A percentile compares a stretch with the other conserved stretches of the same genome.
These are phyloP conservation scores for Leccinum ochraceum DNA, from an alignment of 768 basidiomycete genomes.

Conservation along the genomic window DNA sequence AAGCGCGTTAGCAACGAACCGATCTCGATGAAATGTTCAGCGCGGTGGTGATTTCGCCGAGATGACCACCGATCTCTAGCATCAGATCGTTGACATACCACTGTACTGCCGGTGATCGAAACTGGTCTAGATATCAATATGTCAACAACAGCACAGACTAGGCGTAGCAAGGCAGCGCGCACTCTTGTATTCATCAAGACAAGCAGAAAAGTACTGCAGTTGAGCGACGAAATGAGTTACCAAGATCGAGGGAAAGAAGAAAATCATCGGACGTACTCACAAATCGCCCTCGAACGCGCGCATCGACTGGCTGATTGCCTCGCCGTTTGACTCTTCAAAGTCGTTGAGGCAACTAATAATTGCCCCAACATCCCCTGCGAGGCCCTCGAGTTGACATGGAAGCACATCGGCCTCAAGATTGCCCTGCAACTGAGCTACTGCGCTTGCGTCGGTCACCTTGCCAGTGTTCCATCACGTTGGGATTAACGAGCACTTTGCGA, in stretches of 20 bases:
- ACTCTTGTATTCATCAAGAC: conserved; percentile 48
- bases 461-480: conserved; percentile 31
- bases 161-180: neutral
- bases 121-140: neutral
- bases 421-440: conserved; percentile 35
- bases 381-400: conserved; percentile 43
- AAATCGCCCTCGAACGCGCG: conserved; percentile 48
- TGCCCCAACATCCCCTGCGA: conserved; percentile 47
- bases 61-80: conserved; percentile 35
- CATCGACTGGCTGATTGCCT: conserved; percentile 50
- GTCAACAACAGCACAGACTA: neutral
- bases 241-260: neutral
- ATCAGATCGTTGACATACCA: neutral
- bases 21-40: conserved; percentile 52
- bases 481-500: conserved; percentile 35
- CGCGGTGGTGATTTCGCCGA: conserved; percentile 48
- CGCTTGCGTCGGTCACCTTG: conserved; percentile 33
- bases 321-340: conserved; percentile 57
- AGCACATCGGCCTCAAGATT: conserved; percentile 48
- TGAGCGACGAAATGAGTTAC: neutral
- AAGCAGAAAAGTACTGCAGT: conserved; percentile 49
- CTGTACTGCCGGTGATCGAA: neutral
- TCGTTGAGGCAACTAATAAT: conserved; percentile 52
- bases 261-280: conserved; percentile 30
- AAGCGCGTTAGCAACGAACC: conserved; percentile 33